Base-by-base conservation (phyloP, 768 basidiomycete genomes). In the Gloeopeniophorella convolvens region DNA sequence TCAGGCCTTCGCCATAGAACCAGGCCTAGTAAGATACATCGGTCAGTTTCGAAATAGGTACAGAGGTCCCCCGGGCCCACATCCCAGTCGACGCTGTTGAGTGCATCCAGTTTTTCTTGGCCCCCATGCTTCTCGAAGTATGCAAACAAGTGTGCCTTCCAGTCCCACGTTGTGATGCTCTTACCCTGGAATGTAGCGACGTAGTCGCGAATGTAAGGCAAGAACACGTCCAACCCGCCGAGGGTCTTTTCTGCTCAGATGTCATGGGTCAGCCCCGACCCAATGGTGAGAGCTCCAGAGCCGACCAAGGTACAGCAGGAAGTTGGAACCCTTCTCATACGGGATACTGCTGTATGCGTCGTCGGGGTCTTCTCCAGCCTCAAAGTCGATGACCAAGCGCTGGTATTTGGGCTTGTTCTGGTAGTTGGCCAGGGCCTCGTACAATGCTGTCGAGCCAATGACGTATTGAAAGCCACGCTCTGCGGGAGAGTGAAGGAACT, bases 291-390 rank as follows among this genome's bases (percentile, higher is more conserved):
- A n/a, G n/a, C 23, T n/a, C n/a, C n/a, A 11, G 6, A 13, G 59
- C 74, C 47, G 47, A 87, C 87, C 93, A 18, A 97, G 74, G 63
- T 89, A 76, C 15, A 94, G 76, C 13, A 98, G 70, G 59, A 98
- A 81, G 63, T 92, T 95, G 6, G 89, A 76, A 21, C 94, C 94
- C 67, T 94, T 89, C 64, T 88, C 86, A 58, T 95, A 95, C 1
- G 93, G 86, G 37, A 96, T 72, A 43, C 72, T 63, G 53, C 71
- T 74, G 65, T 85, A 90, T 5, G 86, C 84, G 41, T 84, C 83
- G 60, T 92, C 87, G 1, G 86, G 80, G 61, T 86, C 82, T 66
- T 90, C 79, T 12, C 86, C 84, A 36, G 71, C 64, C 34, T 84
- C 77, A 57, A 86, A 90, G 20, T 80, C 73, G 55, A 89, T 83